A percentile compares a stretch with the other conserved stretches of the same genome.
These are phyloP conservation scores for Chrysochromulina parva DNA, from an alignment of 78 protist genomes.

Conservation along the genomic window DNA sequence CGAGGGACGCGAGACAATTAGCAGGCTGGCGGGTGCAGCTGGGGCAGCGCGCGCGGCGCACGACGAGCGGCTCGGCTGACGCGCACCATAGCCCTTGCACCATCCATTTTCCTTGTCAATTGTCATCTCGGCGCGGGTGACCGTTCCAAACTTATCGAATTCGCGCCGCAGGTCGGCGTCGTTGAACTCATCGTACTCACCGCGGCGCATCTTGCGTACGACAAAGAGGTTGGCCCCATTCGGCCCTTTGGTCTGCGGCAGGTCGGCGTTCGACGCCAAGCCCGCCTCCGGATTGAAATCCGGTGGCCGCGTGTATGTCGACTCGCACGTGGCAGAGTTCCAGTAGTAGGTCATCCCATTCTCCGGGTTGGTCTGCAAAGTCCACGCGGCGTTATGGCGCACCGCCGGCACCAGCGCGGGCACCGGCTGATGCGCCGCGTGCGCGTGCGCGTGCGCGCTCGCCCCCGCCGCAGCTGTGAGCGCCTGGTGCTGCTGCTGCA, in stretches of 20 bases:
- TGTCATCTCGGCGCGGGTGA: constrained; percentile 12
- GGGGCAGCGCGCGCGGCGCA: too few species aligned
- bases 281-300: background rate
- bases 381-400: background rate
- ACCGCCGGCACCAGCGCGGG: background rate
- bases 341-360: background rate
- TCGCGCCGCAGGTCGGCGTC: background rate
- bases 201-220: constrained; percentile 19
- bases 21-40: too few species aligned
- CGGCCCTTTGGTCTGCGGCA: background rate
- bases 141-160: background rate
- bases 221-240: constrained; percentile 11
- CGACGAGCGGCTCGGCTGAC: too few species aligned
- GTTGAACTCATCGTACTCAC: background rate
- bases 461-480: background rate
- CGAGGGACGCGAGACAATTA: background rate
- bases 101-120: background rate
- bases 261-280: background rate
- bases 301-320: background rate
- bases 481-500: background rate
- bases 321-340: background rate
- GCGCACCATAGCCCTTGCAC: background rate
- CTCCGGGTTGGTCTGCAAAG: constrained; percentile 11
- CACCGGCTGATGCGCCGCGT: background rate
- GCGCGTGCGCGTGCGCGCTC: background rate